Conservation (phyloP, 768 basidiomycete genomes). For the Pulveroboletus sp. region DNA sequence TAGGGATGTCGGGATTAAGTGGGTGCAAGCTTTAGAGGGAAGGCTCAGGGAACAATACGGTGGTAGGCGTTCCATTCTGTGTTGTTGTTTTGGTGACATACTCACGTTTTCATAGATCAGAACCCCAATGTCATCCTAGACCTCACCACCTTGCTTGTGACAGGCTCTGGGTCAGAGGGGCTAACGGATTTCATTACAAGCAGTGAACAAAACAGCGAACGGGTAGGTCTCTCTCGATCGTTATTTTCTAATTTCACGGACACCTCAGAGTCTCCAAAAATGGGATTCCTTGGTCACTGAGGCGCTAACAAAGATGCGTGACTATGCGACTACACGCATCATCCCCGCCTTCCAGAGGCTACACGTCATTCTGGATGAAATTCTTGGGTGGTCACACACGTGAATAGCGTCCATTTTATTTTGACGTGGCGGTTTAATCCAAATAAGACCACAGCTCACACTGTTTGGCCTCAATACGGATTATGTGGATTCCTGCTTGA, state of each 20-base stretch:
- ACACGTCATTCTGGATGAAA: slow-evolving; percentile 70
- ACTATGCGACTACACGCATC: slow-evolving; percentile 64
- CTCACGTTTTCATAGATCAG: slow-evolving; percentile 40
- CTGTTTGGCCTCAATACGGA: slow-evolving; percentile 50
- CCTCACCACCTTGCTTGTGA: slow-evolving; percentile 63
- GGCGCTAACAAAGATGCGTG: slow-evolving; percentile 65
- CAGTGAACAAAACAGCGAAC: slow-evolving; percentile 75
- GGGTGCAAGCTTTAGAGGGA: slow-evolving; percentile 60
- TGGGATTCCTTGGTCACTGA: slow-evolving; percentile 77
- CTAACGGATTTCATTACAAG: slow-evolving; percentile 73
- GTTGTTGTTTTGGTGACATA: slow-evolving; percentile 7
- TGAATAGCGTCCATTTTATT: slow-evolving; percentile 34
- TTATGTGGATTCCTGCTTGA: slow-evolving; percentile 50
- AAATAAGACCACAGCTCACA: slow-evolving; percentile 50
- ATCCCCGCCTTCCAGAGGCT: slow-evolving; percentile 74
- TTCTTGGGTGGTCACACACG: slow-evolving; percentile 75
- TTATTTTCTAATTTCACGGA: slow-evolving; percentile 17
- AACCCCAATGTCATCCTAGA: slow-evolving; percentile 64
- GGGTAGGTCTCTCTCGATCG: slow-evolving; percentile 42
- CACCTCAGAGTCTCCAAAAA: slow-evolving; percentile 64
- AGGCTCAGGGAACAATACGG: slow-evolving; percentile 65
- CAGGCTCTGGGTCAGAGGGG: slow-evolving; percentile 67
- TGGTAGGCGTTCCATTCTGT: slow-evolving; percentile 39
- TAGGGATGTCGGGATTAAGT: slow-evolving; percentile 66
- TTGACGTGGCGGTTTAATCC: slow-evolving; percentile 8